A percentile compares a stretch with the other conserved stretches of the same genome.
phyloP scores from a whole-genome alignment of 495 filamentous ascomycete genomes.

The Xylaria castorea region DNA sequence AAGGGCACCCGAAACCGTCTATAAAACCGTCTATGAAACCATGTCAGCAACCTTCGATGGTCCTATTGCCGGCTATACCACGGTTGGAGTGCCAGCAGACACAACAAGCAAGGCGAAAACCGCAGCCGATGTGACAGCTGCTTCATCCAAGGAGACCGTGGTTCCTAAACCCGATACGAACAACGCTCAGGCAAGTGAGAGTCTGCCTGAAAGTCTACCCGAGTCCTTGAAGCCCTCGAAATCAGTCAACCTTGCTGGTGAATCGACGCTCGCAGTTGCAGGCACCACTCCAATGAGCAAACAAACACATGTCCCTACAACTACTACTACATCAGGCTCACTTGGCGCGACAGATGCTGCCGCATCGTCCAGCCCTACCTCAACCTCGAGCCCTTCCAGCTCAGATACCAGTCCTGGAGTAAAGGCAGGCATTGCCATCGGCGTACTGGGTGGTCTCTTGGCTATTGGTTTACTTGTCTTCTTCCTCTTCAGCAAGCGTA shows the following conservation, averaged over 20 bases:
- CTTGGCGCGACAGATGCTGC: conserved; percentile 32
- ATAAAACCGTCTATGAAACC: conserved; percentile 63
- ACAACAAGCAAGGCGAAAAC: conserved; percentile 29
- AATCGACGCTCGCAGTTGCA: conserved; percentile 29
- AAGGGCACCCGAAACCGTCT: conserved; percentile 48
- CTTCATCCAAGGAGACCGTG: conserved; percentile 31
- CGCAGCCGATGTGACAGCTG: conserved; percentile 35
- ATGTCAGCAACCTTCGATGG: conserved; percentile 62
- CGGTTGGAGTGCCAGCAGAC: conserved; percentile 39
- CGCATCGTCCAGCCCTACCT: conserved; percentile 38
- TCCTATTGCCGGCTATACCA: conserved; percentile 62
- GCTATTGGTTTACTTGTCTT: conserved; percentile 67
- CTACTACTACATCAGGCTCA: conserved; percentile 17
- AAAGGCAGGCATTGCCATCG: conserved; percentile 85
- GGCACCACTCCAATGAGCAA: conserved; percentile 27
- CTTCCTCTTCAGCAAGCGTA: conserved; percentile 71
- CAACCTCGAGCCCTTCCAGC: conserved; percentile 37
- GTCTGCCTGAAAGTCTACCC: conserved; percentile 7
- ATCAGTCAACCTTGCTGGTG: conserved; percentile 20
- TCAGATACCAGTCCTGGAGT: conserved; percentile 63
- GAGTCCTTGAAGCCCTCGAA: conserved; percentile 21
- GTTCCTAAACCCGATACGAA: neutral
- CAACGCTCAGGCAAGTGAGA: neutral
- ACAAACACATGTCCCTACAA: conserved; percentile 17
- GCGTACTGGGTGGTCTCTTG: conserved; percentile 70